A percentile compares a stretch with the other conserved stretches of the same genome.
Evolutionary conservation across 1,284 basidiomycete species (phyloP).

Genomic region (Rhodotorula sp.): DNA sequence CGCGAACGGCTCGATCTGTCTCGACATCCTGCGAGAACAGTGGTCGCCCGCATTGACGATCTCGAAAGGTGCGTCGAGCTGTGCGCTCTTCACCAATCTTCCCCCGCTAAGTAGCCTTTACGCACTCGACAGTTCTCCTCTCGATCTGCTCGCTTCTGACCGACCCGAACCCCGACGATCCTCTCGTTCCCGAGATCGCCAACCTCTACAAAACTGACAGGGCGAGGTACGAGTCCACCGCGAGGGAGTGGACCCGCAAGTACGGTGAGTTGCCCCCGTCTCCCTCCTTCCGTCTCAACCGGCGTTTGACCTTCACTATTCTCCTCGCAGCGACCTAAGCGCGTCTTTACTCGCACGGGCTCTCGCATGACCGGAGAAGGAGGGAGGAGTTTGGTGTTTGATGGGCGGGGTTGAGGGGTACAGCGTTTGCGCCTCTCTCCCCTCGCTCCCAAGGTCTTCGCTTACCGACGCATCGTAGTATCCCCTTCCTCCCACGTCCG

Average conservation of each 20-base stretch:
- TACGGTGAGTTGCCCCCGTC: conserved; percentile 47
- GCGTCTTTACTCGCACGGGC: background rate
- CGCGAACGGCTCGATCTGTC: conserved; percentile 94
- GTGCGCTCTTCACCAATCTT: background rate
- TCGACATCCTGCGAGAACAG: conserved; percentile 59
- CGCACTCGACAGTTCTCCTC: conserved; percentile 2
- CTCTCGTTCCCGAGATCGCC: conserved; percentile 49
- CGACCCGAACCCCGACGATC: conserved; percentile 52
- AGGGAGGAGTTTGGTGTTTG: background rate
- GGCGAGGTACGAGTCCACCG: conserved; percentile 82
- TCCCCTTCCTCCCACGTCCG: too few relatives aligned
- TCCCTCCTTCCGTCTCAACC: background rate
- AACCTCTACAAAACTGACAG: conserved; percentile 24
- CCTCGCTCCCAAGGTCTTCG: too few relatives aligned
- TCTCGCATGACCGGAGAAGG: background rate
- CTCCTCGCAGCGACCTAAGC: conserved; percentile 3
- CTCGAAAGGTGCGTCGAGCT: conserved; percentile 44
- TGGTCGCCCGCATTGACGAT: conserved; percentile 79
- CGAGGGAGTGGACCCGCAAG: conserved; percentile 97
- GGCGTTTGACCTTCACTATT: background rate
- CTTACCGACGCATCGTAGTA: too few relatives aligned
- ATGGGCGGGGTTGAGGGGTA: too few relatives aligned
- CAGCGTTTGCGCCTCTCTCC: too few relatives aligned
- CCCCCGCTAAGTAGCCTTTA: background rate
- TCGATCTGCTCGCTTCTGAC: conserved; percentile 38